Percentiles rank a stretch among this genome's conserved stretches.
These are phyloP conservation scores for Tetrahymena borealis DNA, from an alignment of 73 alveolate species.

Conservation along the genomic window DNA sequence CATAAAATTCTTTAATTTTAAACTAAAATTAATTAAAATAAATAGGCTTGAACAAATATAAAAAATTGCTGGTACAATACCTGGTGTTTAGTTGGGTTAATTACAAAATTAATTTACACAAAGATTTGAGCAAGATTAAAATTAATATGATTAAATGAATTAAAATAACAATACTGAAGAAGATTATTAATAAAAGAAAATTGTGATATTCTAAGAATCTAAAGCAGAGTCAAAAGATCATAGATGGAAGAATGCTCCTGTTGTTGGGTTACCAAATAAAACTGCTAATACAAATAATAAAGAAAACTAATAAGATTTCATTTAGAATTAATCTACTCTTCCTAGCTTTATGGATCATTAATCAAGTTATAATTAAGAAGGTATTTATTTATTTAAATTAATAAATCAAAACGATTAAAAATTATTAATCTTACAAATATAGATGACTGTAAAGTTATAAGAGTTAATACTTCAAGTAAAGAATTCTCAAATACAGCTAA, in stretches of 20 bases:
- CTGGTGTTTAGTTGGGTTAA: neutral
- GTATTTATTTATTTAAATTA: neutral
- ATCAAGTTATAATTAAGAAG: neutral
- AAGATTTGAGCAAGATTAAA: neutral
- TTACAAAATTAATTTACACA: neutral
- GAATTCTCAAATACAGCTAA: neutral
- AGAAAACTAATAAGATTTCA: neutral
- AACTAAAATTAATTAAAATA: neutral
- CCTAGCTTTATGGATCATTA: neutral
- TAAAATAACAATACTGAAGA: neutral
- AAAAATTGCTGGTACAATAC: neutral
- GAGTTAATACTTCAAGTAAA: neutral
- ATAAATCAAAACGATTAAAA: neutral
- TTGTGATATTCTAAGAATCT: neutral
- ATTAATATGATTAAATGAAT: neutral
- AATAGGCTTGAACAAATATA: neutral
- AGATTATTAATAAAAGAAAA: neutral
- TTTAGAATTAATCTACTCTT: neutral
- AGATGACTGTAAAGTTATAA: neutral
- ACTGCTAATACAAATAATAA: neutral
- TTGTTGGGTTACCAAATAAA: conserved; percentile 7
- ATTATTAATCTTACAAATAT: neutral
- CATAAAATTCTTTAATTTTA: neutral
- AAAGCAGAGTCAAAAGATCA: conserved; percentile 41
- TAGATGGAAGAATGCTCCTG: conserved; percentile 43